phyloP scores from a whole-genome alignment of 768 basidiomycete species.

The Lactifluus volemus region DNA sequence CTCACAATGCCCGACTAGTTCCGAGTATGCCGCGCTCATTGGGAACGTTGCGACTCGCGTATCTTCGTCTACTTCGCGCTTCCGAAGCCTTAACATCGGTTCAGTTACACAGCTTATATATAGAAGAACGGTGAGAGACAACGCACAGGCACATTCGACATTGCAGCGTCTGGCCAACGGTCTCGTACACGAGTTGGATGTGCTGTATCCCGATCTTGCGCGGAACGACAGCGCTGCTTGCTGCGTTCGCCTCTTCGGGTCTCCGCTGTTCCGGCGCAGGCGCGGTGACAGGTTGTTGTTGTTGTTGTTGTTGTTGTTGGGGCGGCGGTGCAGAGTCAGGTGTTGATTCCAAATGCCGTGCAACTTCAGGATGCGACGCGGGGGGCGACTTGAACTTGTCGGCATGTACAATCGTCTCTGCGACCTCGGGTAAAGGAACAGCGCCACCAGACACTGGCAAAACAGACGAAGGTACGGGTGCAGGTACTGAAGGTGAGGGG shows the following conservation, averaged over 20 bases:
- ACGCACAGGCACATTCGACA: constrained; percentile 18
- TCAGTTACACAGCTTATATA: neutral
- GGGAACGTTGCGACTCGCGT: constrained; percentile 1
- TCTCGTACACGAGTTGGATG: constrained; percentile 14
- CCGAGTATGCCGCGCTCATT: neutral
- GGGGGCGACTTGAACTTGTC: neutral
- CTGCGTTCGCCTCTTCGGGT: neutral
- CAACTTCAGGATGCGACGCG: neutral
- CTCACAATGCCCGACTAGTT: constrained; percentile 12
- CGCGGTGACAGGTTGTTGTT: too few species aligned
- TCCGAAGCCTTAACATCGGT: neutral
- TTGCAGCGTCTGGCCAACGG: neutral
- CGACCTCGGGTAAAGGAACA: neutral
- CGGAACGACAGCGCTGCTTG: neutral
- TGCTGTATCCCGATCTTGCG: constrained; percentile 15
- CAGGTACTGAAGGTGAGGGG: neutral
- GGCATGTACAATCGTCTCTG: neutral
- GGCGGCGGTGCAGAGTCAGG: neutral
- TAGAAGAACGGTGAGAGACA: neutral
- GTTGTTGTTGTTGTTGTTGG: neutral
- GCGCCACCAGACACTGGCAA: neutral
- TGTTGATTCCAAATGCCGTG: neutral
- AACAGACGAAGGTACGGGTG: neutral
- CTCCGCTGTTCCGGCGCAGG: neutral
- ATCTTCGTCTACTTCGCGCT: constrained; percentile 6